Percentiles rank a stretch among this genome's conserved stretches.
These are phyloP conservation scores for Sarcocystis neurona DNA, from an alignment of 169 alveolate species.

Conservation along the genomic window DNA sequence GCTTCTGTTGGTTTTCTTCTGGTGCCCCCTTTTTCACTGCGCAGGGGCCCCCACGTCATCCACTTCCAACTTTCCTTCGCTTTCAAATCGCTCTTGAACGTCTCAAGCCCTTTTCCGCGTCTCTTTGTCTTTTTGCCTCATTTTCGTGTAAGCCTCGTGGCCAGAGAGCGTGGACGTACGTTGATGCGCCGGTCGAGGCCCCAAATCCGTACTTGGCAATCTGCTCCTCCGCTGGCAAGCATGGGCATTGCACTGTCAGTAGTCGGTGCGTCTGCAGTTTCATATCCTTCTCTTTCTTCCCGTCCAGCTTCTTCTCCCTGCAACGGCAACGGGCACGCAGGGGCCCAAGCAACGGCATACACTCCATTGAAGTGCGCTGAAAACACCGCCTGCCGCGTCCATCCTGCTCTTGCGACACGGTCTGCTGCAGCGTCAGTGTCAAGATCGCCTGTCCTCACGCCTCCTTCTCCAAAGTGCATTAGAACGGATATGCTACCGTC, in stretches of 20 bases:
- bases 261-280: too few species aligned
- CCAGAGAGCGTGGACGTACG: not conserved
- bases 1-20: not conserved
- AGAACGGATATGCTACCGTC: conserved; percentile 78
- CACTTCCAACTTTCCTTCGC: not conserved
- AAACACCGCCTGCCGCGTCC: conserved; percentile 74
- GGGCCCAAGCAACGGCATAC: conserved; percentile 82
- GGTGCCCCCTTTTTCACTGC: not conserved
- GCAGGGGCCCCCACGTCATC: not conserved
- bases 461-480: conserved; percentile 38
- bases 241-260: too few species aligned
- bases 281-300: conserved; percentile 27
- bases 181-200: conserved; percentile 68
- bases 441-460: too few species aligned
- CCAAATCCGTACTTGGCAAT: conserved; percentile 82
- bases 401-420: conserved; percentile 59
- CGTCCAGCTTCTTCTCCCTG: conserved; percentile 52
- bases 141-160: not conserved
- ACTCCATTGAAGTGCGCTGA: conserved; percentile 84
- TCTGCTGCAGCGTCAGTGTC: conserved; percentile 26
- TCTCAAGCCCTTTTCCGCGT: not conserved
- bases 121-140: not conserved
- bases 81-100: not conserved
- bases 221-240: conserved; percentile 90
- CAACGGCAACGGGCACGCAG: conserved; percentile 68